Base-by-base conservation (phyloP, 208 protist genomes). In the Acanthamoeba castellanii region DNA sequence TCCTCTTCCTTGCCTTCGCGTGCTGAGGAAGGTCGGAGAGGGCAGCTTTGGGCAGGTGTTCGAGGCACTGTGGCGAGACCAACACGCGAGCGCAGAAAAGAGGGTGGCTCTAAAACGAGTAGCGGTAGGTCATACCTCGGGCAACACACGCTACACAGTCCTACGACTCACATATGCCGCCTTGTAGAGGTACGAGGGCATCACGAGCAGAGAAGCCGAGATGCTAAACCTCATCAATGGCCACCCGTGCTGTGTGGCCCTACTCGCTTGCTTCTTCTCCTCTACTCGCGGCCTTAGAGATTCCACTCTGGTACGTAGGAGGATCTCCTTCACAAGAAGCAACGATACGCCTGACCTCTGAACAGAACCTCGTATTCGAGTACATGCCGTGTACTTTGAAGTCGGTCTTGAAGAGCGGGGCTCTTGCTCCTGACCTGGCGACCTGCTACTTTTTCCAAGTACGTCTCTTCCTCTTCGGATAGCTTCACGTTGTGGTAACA, bases 241-340 rank as follows among this genome's bases (percentile, higher is more conserved):
- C 2, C 34, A 84, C 45, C 76, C 76, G 47, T 84, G 76, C 47
- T 84, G 76, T 22, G 76, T 84, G 11, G 20, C 76, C 20, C 42
- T 84, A 16, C 30, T 84, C 11, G 76, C 76, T 18, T 84, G 32
- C 76, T 84, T 84, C 27, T 84, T 32, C 76, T 7, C 72, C 61
- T 68, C 76, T 3, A 57, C 34, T 4, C 7, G 42, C n/a, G 7
- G 76, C 4, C 13, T 22, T 37, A 2, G 9, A 8, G 5, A 18
- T 6, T 4, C 14, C 8, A 84, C 47, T 3, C 20, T 84, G 76
- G 76, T 84, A 55, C 32, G 25, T 82, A 27, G 25, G 11, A 45
- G 11, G 4, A 82, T 7, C 52, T 16, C 52, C 52, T 57, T 57
- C 16, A n/a, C n/a, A n/a, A n/a, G n/a, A n/a, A n/a, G n/a, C n/a